Base-by-base conservation (phyloP, 1,284 basidiomycete genomes). In the Ganoderma meredithae region DNA sequence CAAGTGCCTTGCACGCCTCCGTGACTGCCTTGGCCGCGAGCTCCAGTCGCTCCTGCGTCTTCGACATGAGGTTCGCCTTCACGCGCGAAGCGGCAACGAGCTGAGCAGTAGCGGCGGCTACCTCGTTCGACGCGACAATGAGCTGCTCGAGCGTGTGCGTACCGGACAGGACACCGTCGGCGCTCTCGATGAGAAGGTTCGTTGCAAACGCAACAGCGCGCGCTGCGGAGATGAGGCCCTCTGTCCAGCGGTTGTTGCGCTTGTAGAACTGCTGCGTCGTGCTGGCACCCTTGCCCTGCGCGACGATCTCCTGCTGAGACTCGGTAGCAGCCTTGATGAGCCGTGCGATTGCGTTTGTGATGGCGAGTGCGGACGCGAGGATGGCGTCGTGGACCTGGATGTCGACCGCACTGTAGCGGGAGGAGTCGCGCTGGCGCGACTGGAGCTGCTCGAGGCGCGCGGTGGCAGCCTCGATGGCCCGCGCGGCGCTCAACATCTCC, bases 231-330 rank as follows among this genome's bases (percentile, higher is more conserved):
- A 99, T 97, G 72, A 99, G 91, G 73, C 98, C 98, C 81, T 99
- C 98, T 22, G 98, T 99, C 98, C 98, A 99, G 71, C 98, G 90
- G 82, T 99, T 99, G 90, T 99, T 98, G 71, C 94, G 91, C 85
- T 99, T 99, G 89, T 99, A 99, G 88, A 99, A 99, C 77, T 99
- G 97, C 81, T 98, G 96, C 25, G 85, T 90, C 31, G 95, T 90
- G 79, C 91, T 95, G 13, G 95, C 93, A 6, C 97, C 97, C 80
- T 91, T 94, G 71, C 98, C 98, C 81, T 97, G 92, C 4, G 93
- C 91, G 60, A 99, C 98, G 71, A 99, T 99, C 83, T 99, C 98
- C 79, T 98, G 91, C 81, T 99, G 98, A 59, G 95, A 97, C 62
- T 97, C 97, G 1, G 97, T 98, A 5, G 98, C 97, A 6, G 97